Conservation (phyloP, 1,284 basidiomycete genomes). For the Fomes fomentarius region DNA sequence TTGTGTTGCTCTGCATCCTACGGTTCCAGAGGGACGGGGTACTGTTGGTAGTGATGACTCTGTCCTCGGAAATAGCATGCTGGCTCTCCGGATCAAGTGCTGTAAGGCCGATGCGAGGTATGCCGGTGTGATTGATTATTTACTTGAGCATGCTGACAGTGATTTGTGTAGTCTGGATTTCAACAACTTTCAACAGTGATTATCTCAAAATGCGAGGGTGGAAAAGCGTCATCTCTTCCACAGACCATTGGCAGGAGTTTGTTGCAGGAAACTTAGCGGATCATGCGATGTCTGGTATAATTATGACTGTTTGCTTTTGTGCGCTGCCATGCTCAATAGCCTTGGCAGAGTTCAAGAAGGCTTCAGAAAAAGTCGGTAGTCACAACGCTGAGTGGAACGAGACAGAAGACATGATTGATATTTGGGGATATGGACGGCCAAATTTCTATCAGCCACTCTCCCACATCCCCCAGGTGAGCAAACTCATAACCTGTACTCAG, state of each 20-base stretch:
- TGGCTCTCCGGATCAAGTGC: constrained; percentile 40
- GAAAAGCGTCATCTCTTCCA: constrained; percentile 52
- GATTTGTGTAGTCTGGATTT: constrained; percentile 61
- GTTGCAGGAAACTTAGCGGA: constrained; percentile 66
- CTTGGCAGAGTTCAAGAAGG: constrained; percentile 6
- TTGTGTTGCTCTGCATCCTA: too few species aligned
- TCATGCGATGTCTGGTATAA: constrained; percentile 52
- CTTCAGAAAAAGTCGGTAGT: neutral
- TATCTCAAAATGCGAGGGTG: constrained; percentile 67
- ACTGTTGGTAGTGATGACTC: too few species aligned
- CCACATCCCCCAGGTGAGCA: constrained; percentile 64
- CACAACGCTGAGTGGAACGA: constrained; percentile 7
- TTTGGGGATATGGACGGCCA: constrained; percentile 23
- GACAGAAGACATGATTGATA: neutral
- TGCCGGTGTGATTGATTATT: neutral
- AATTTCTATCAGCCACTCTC: constrained; percentile 56
- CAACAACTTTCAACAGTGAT: constrained; percentile 64
- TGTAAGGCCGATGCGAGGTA: constrained; percentile 4
- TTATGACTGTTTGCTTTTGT: too few species aligned
- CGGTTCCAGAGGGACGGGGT: too few species aligned
- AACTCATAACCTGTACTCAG: neutral
- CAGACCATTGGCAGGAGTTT: constrained; percentile 68
- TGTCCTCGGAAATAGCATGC: too few species aligned
- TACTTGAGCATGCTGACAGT: neutral
- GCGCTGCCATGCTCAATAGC: neutral